A percentile compares a stretch with the other conserved stretches of the same genome.
These are phyloP conservation scores for Glarea lozoyensis DNA, from an alignment of 495 filamentous ascomycete species.

Conservation along the genomic window DNA sequence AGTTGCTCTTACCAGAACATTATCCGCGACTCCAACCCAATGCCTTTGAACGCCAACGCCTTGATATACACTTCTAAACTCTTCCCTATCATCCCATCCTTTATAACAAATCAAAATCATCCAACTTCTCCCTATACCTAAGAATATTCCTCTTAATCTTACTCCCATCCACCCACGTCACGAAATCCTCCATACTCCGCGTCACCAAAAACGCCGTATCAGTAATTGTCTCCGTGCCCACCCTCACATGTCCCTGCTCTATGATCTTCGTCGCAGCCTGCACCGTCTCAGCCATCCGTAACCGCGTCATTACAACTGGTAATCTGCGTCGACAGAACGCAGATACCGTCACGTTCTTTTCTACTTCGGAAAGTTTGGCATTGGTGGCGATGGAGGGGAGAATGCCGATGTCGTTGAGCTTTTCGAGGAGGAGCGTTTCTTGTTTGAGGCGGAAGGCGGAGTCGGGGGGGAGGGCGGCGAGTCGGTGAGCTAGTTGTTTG, in stretches of 20 bases:
- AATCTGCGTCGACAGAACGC: slow-evolving; percentile 74
- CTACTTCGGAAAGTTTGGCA: slow-evolving; percentile 69
- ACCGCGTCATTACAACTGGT: slow-evolving; percentile 76
- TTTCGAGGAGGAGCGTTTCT: slow-evolving; percentile 75
- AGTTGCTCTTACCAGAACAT: no score
- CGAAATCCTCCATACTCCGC: slow-evolving; percentile 87
- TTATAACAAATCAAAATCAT: slow-evolving; percentile 90
- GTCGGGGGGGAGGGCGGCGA: slow-evolving; percentile 66
- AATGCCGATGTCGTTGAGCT: slow-evolving; percentile 86
- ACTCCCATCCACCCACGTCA: slow-evolving; percentile 91
- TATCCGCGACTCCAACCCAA: no score
- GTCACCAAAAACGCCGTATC: slow-evolving; percentile 75
- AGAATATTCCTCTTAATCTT: slow-evolving; percentile 96
- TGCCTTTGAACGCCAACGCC: no score
- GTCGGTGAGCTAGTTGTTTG: slow-evolving; percentile 77
- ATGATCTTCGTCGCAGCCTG: slow-evolving; percentile 76
- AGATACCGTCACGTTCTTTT: slow-evolving; percentile 76
- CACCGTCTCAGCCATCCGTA: slow-evolving; percentile 84
- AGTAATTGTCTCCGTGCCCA: slow-evolving; percentile 83
- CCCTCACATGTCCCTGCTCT: slow-evolving; percentile 91
- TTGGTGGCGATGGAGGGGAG: slow-evolving; percentile 54
- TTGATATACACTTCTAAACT: no score
- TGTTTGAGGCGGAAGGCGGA: slow-evolving; percentile 71
- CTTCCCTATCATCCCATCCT: background rate
- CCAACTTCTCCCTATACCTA: slow-evolving; percentile 87